A percentile compares a stretch with the other conserved stretches of the same genome.
These are phyloP conservation scores for Gastrolobium bilobum DNA, from an alignment of 306 rosid genomes.

Conservation along the genomic window DNA sequence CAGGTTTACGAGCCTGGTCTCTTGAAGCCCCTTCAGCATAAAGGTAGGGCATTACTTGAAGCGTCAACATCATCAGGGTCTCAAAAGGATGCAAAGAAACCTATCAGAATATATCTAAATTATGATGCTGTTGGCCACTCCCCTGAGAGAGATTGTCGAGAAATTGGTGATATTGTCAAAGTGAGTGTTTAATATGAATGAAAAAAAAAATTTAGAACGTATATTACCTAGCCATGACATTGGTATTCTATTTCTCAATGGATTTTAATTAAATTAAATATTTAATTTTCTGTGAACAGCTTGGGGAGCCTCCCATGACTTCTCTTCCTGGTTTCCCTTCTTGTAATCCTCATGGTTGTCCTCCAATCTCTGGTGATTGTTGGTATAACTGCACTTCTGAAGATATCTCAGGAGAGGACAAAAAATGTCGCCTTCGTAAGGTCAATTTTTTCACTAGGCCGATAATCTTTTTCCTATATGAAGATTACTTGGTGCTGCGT, in stretches of 20 bases:
- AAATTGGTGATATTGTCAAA: slow-evolving; percentile 83
- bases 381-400: slow-evolving; percentile 97
- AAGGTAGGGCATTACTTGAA: slow-evolving; percentile 86
- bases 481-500: slow-evolving; percentile 22
- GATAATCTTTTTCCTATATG: slow-evolving; percentile 12
- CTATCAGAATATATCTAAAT: slow-evolving; percentile 94
- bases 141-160: slow-evolving; percentile 88
- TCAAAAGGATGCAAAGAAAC: slow-evolving; percentile 72
- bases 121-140: slow-evolving; percentile 99
- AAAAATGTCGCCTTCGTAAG: slow-evolving; percentile 85
- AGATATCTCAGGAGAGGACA: slow-evolving; percentile 94
- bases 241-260: slow-evolving; percentile 33
- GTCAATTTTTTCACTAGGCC: slow-evolving; percentile 51
- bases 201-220: neutral
- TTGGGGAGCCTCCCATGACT: slow-evolving; percentile 84
- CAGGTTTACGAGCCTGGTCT: slow-evolving; percentile 73
- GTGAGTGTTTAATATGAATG: slow-evolving; percentile 56
- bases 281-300: slow-evolving; percentile 59
- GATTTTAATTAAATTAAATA: slow-evolving; percentile 32
- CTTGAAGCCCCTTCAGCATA: slow-evolving; percentile 65
- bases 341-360: slow-evolving; percentile 82
- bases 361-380: slow-evolving; percentile 91
- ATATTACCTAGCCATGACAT: slow-evolving; percentile 22
- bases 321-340: slow-evolving; percentile 68
- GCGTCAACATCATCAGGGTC: slow-evolving; percentile 52